A percentile compares a stretch with the other conserved stretches of the same genome.
phyloP scores from a whole-genome alignment of 2,329 filamentous ascomycete species.

The Dothistroma septosporum region DNA sequence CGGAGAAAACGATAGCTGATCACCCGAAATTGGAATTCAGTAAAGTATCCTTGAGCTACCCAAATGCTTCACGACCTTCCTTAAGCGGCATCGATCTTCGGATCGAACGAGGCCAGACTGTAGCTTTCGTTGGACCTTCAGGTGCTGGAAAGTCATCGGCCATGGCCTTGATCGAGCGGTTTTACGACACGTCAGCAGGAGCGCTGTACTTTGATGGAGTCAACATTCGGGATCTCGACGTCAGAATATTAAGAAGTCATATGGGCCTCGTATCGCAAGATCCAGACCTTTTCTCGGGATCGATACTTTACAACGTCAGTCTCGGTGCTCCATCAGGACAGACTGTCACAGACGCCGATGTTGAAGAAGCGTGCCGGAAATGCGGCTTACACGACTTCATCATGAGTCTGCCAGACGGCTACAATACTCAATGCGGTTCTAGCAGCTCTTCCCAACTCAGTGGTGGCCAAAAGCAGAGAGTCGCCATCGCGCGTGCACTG shows the following conservation, averaged over 20 bases:
- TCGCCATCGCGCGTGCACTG: conserved; percentile 46
- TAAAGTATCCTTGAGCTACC: conserved; percentile 39
- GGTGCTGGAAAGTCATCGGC: conserved; percentile 47
- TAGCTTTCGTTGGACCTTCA: conserved; percentile 46
- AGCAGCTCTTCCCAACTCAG: conserved; percentile 40
- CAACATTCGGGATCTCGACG: conserved; percentile 39
- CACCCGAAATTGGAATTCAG: conserved; percentile 27
- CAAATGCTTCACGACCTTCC: conserved; percentile 37
- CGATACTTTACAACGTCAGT: conserved; percentile 43
- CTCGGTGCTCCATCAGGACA: conserved; percentile 34
- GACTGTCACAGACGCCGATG: conserved; percentile 27
- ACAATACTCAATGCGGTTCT: conserved; percentile 44
- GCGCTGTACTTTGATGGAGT: conserved; percentile 40
- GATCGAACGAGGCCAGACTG: conserved; percentile 49
- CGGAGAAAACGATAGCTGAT: neutral
- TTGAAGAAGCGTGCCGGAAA: conserved; percentile 38
- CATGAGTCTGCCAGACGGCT: conserved; percentile 45
- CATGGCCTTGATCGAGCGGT: conserved; percentile 45
- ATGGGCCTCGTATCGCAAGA: conserved; percentile 46
- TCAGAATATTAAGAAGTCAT: conserved; percentile 36
- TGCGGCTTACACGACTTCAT: conserved; percentile 48
- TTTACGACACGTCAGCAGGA: conserved; percentile 42
- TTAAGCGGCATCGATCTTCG: conserved; percentile 49
- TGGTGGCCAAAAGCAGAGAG: conserved; percentile 45
- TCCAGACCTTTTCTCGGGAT: conserved; percentile 44